A percentile compares a stretch with the other conserved stretches of the same genome.
Evolutionary conservation across 2,329 filamentous ascomycete genomes (phyloP).

Genomic region (Metarhizium sp.): DNA sequence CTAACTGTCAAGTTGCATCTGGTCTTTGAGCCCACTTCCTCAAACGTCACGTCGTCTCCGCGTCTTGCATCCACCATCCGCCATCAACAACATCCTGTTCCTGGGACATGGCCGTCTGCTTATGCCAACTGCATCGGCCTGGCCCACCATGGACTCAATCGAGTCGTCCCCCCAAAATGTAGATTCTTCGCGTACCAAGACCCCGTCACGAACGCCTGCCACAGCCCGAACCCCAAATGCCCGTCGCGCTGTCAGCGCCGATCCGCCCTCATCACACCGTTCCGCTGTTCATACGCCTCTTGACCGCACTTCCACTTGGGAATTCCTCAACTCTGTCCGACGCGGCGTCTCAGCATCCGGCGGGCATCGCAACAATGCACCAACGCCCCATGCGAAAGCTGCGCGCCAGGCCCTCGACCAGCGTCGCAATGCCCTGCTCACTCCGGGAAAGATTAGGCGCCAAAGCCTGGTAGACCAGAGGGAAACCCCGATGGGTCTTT

Average conservation of each 20-base stretch:
- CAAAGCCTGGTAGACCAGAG: slow-evolving; percentile 46
- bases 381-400: slow-evolving; percentile 53
- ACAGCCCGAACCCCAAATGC: slow-evolving; percentile 15
- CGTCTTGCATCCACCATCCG: no score
- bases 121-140: background rate
- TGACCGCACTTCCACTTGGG: slow-evolving; percentile 23
- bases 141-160: background rate
- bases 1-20: no score
- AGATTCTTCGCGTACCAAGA: slow-evolving; percentile 3
- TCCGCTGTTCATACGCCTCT: slow-evolving; percentile 33
- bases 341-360: slow-evolving; percentile 37
- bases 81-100: background rate
- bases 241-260: slow-evolving; percentile 18
- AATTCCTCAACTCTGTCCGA: slow-evolving; percentile 28
- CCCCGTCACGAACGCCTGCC: slow-evolving; percentile 12
- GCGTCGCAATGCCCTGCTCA: slow-evolving; percentile 49
- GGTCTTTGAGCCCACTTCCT: no score
- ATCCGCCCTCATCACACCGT: slow-evolving; percentile 30
- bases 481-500: slow-evolving; percentile 43
- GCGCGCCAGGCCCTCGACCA: slow-evolving; percentile 49
- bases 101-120: slow-evolving; percentile 1
- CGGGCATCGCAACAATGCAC: slow-evolving; percentile 30
- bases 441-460: slow-evolving; percentile 49
- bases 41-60: no score
- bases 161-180: background rate